Base-by-base conservation (phyloP, 1,139 yeast species). In the Debaryomycetaceae sp. region DNA sequence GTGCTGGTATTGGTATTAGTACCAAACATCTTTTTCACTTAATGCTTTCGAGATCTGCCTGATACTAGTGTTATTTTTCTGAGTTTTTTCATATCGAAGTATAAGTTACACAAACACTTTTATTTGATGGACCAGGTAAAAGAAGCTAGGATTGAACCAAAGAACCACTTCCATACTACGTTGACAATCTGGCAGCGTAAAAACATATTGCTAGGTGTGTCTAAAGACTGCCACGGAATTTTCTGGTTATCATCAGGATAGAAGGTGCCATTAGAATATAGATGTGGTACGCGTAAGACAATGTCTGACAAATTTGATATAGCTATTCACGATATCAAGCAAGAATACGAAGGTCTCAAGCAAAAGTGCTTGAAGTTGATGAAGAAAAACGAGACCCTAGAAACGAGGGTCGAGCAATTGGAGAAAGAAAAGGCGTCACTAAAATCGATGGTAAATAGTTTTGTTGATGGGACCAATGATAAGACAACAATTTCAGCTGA, bases 21-120 rank as follows among this genome's bases (percentile, higher is more conserved):
- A 23, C 58, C 59, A 44, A 56, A 52, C 22, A 52, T 44, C 14
- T 29, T 29, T 5, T 34, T 24, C 11, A 11, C 31, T 11, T 27
- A 3, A 8, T 27, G 11, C 11, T 27, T 3, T 7, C 11, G 31
- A 27, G 31, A 27, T 8, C 31, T 8, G 31, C 31, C 11, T 4
- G 8, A 2, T 8, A 27, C 11, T 11, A 11, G 8, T 27, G 31
- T 27, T 27, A 8, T 27, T 27, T 27, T 11, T 27, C 31, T 27
- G 4, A 11, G 31, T 11, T 27, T 27, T 27, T 27, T 27, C 31
- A 11, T 8, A 11, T 11, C 11, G 11, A 11, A 8, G 11, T 27
- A 27, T 27, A 27, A 7, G 11, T 27, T 27, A 27, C 31, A 27
- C 31, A 27, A 27, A 27, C 31, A 27, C 3, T 27, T 27, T 27